Percentiles rank a stretch among this genome's conserved stretches.
These are phyloP conservation scores for Volvariella volvacea DNA, from an alignment of 1,284 basidiomycete species.

Conservation along the genomic window DNA sequence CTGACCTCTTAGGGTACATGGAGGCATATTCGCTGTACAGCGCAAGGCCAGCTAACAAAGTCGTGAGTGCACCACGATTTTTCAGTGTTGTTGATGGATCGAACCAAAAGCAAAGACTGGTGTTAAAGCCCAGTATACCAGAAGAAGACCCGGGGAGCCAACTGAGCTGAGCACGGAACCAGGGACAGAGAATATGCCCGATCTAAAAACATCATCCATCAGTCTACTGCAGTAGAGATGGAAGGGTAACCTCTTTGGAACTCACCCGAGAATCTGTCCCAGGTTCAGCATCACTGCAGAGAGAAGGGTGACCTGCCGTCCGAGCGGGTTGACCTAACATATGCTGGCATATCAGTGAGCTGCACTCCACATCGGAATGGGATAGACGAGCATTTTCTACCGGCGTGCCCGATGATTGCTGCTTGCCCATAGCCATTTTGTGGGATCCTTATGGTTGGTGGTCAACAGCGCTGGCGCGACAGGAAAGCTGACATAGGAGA, in stretches of 20 bases:
- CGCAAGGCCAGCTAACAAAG: constrained; percentile 18
- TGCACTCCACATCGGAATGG: too few species aligned
- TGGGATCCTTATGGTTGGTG: too few species aligned
- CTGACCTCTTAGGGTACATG: constrained; percentile 24
- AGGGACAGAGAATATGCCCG: constrained; percentile 26
- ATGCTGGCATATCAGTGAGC: too few species aligned
- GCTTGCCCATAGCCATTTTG: too few species aligned
- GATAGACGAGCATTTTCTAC: too few species aligned
- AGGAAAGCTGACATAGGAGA: too few species aligned
- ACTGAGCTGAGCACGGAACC: constrained; percentile 23
- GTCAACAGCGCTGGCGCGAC: too few species aligned
- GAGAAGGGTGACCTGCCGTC: constrained; percentile 22
- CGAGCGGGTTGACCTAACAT: constrained; percentile 17
- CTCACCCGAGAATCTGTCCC: constrained; percentile 27
- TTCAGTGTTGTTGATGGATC: constrained; percentile 1
- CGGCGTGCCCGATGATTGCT: too few species aligned
- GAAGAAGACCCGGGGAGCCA: constrained; percentile 23
- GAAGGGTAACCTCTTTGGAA: too few species aligned
- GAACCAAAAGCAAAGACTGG: constrained; percentile 24
- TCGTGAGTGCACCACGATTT: background rate
- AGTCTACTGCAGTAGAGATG: background rate
- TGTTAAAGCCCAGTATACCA: constrained; percentile 22
- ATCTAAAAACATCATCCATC: constrained; percentile 11
- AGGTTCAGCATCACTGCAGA: constrained; percentile 26
- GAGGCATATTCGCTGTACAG: constrained; percentile 25